A percentile compares a stretch with the other conserved stretches of the same genome.
phyloP scores from a whole-genome alignment of 2,329 filamentous ascomycete species.

The Teratosphaeria viscida region DNA sequence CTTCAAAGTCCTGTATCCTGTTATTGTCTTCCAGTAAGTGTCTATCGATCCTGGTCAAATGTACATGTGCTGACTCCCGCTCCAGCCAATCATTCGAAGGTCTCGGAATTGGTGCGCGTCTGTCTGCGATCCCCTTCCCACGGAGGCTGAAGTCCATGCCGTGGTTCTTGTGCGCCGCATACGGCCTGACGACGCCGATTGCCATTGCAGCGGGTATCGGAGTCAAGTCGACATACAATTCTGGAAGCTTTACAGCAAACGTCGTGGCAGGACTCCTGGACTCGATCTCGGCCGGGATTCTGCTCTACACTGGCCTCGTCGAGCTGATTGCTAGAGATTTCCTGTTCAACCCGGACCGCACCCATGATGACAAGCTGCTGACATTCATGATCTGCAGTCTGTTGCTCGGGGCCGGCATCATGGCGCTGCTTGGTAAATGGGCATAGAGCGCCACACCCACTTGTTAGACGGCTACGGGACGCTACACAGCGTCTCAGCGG shows the following conservation, averaged over 20 bases:
- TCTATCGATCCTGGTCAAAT: background rate
- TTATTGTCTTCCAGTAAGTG: conserved; percentile 22
- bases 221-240: conserved; percentile 54
- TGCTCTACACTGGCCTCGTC: conserved; percentile 68
- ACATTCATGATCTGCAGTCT: conserved; percentile 85
- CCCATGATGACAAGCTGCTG: conserved; percentile 77
- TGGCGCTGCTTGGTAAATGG: conserved; percentile 76
- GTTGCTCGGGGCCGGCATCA: conserved; percentile 64
- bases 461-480: background rate
- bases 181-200: conserved; percentile 71
- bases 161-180: conserved; percentile 60
- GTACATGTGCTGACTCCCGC: conserved; percentile 28
- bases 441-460: background rate
- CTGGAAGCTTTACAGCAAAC: conserved; percentile 51
- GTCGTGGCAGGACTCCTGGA: conserved; percentile 85
- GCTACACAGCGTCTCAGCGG: background rate
- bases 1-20: conserved; percentile 51
- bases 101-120: conserved; percentile 73
- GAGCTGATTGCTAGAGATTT: conserved; percentile 48
- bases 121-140: conserved; percentile 71
- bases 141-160: conserved; percentile 59
- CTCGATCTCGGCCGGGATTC: conserved; percentile 75
- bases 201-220: conserved; percentile 77
- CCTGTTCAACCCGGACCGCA: conserved; percentile 63
- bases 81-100: conserved; percentile 91